phyloP scores from a whole-genome alignment of 208 protist genomes.

The Trypanosoma theileri region DNA sequence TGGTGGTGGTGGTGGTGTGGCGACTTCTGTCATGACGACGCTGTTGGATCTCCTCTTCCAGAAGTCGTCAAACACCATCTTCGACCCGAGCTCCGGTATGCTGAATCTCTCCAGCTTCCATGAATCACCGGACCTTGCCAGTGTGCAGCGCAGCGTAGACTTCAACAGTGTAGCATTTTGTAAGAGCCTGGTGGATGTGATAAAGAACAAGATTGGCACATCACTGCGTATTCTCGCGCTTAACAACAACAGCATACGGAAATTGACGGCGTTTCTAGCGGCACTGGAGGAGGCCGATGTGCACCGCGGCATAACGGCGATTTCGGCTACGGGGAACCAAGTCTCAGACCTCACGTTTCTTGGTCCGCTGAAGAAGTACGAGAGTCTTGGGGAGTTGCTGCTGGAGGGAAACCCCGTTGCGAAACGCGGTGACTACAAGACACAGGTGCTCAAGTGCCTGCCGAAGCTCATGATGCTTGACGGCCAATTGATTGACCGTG shows the following conservation, averaged over 20 bases:
- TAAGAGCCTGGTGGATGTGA: slow-evolving; percentile 61
- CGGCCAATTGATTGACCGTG: slow-evolving; percentile 43
- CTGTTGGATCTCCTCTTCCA: slow-evolving; percentile 78
- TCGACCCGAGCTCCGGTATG: slow-evolving; percentile 44
- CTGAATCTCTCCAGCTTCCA: slow-evolving; percentile 66
- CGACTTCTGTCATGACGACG: slow-evolving; percentile 74
- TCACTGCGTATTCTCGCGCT: slow-evolving; percentile 61
- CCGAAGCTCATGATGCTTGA: slow-evolving; percentile 68
- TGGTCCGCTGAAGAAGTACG: slow-evolving; percentile 58
- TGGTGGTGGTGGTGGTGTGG: slow-evolving; percentile 28
- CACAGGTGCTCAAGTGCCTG: slow-evolving; percentile 43
- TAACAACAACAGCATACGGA: slow-evolving; percentile 71
- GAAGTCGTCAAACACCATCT: slow-evolving; percentile 52
- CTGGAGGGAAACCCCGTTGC: slow-evolving; percentile 65
- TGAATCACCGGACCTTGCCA: slow-evolving; percentile 53
- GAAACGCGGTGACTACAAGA: slow-evolving; percentile 44
- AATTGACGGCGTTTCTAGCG: slow-evolving; percentile 57
- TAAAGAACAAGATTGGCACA: slow-evolving; percentile 59
- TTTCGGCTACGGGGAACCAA: slow-evolving; percentile 70
- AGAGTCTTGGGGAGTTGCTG: slow-evolving; percentile 63
- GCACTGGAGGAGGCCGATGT: slow-evolving; percentile 64
- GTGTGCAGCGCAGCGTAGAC: slow-evolving; percentile 70
- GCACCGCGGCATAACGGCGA: slow-evolving; percentile 62
- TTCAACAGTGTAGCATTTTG: slow-evolving; percentile 86
- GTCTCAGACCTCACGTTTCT: slow-evolving; percentile 62